A percentile compares a stretch with the other conserved stretches of the same genome.
phyloP scores from a whole-genome alignment of 352 stramenopile genomes.

The Globisporangium nunn region DNA sequence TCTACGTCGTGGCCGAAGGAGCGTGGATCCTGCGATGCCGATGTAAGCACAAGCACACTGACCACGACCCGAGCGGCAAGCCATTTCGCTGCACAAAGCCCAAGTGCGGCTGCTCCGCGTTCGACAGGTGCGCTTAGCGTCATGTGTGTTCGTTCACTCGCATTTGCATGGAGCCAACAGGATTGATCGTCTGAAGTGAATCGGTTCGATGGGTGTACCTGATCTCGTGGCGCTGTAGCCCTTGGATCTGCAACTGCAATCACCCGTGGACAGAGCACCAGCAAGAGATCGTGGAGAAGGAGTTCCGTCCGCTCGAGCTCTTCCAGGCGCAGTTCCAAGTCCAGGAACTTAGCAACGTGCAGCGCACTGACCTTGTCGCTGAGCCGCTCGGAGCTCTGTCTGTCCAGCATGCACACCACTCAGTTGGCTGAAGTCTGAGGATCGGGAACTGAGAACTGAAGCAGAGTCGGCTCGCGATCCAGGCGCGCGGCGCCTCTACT shows the following conservation, averaged over 20 bases:
- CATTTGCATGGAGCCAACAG: not conserved
- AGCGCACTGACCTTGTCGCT: constrained; percentile 48
- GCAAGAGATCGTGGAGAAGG: constrained; percentile 47
- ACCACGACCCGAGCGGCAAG: constrained; percentile 40
- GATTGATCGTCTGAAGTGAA: not conserved
- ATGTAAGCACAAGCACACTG: constrained; percentile 78
- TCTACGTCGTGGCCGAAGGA: constrained; percentile 76
- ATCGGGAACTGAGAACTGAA: constrained; percentile 1
- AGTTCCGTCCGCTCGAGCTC: constrained; percentile 36
- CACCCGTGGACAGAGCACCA: constrained; percentile 53
- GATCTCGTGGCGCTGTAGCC: constrained; percentile 18
- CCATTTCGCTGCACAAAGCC: constrained; percentile 47
- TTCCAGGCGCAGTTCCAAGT: constrained; percentile 30
- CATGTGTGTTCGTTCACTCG: not conserved
- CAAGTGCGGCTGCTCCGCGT: constrained; percentile 48
- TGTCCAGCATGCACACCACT: not conserved
- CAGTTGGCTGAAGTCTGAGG: constrained; percentile 7
- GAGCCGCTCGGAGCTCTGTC: constrained; percentile 21
- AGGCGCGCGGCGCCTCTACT: not conserved
- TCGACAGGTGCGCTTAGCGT: constrained; percentile 37
- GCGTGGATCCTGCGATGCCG: constrained; percentile 73
- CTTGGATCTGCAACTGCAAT: constrained; percentile 81
- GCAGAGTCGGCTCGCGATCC: not conserved
- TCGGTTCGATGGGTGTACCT: not conserved
- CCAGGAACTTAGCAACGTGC: constrained; percentile 44